Base-by-base conservation (phyloP, 129 eudicot genomes). In the Daucus carota region DNA sequence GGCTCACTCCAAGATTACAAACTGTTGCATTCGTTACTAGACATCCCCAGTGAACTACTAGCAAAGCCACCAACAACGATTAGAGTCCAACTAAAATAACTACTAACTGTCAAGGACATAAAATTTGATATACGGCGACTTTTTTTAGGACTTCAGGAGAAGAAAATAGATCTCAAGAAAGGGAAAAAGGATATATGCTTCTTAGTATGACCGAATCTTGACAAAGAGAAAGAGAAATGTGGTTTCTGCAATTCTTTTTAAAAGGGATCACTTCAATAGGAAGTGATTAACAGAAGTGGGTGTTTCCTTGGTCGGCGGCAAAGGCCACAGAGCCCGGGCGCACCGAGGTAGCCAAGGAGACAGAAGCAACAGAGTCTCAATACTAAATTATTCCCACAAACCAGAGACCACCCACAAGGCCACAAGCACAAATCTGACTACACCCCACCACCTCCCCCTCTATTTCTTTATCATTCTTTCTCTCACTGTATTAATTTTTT, bases 221-320 rank as follows among this genome's bases (percentile, higher is more conserved):
- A 83, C 85, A 83, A 83, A 24, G 80, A 84, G 75, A 81, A 65
- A 68, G 78, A 73, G 65, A 81, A 82, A 59, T 50, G 73, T 34
- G 72, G 82, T 26, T 66, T 26, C 33, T 74, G 74, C 47, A 31
- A 34, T 6, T 75, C 43, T 73, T 73, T 83, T 48, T 24, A 71
- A 10, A 74, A 82, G 78, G 65, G 75, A 40, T 84, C 79, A 77
- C 79, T 87, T 84, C 76, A 82, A 87, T 77, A 77, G 75, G 80
- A 87, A 87, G 86, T 52, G 86, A 79, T 79, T 74, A 60, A 79
- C 18, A 69, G 79, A 88, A 87, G 87, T 82, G 78, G 66, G 33
- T 89, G 97, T 91, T 85, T 82, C 96, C 96, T 83, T 85, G 86
- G 87, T 84, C 82, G 84, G 86, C 86, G 92, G 99, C 99, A 94